phyloP scores from a whole-genome alignment of 305 asterid genomes.

The Rubia occidens region DNA sequence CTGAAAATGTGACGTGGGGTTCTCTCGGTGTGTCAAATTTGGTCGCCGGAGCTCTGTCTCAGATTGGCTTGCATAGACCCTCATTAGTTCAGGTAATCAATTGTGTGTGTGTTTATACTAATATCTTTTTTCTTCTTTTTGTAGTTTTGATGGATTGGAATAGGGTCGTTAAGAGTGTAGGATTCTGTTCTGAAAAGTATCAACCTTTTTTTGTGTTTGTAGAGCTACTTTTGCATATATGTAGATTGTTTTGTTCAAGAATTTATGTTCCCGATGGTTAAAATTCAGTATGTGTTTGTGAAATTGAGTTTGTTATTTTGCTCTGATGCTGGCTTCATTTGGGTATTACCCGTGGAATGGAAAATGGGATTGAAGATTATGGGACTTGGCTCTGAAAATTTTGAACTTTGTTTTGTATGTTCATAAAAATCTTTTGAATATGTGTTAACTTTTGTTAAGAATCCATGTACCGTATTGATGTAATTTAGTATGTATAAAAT shows the following conservation, averaged over 20 bases:
- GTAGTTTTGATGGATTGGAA: not conserved
- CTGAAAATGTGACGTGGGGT: slow-evolving; percentile 64
- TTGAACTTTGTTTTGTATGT: not conserved
- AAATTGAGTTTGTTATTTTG: not conserved
- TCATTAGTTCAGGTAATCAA: slow-evolving; percentile 71
- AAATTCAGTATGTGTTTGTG: not conserved
- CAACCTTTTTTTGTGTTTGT: not conserved
- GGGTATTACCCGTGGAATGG: not conserved
- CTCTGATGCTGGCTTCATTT: not conserved
- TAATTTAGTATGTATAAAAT: not conserved
- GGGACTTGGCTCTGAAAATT: not conserved
- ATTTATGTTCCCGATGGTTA: not conserved
- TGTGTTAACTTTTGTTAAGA: not conserved
- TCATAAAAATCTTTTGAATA: too few species aligned
- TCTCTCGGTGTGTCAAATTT: slow-evolving; percentile 70
- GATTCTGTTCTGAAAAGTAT: not conserved
- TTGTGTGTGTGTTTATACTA: not conserved
- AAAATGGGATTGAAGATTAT: not conserved
- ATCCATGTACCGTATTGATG: not conserved
- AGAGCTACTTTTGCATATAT: not conserved
- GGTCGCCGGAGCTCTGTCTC: slow-evolving; percentile 48
- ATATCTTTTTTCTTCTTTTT: too few species aligned
- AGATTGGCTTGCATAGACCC: slow-evolving; percentile 65
- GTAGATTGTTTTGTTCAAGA: not conserved
- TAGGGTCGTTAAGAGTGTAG: not conserved